Conservation (phyloP, 805 yeast genomes). For the Kodamaea leandrae region DNA sequence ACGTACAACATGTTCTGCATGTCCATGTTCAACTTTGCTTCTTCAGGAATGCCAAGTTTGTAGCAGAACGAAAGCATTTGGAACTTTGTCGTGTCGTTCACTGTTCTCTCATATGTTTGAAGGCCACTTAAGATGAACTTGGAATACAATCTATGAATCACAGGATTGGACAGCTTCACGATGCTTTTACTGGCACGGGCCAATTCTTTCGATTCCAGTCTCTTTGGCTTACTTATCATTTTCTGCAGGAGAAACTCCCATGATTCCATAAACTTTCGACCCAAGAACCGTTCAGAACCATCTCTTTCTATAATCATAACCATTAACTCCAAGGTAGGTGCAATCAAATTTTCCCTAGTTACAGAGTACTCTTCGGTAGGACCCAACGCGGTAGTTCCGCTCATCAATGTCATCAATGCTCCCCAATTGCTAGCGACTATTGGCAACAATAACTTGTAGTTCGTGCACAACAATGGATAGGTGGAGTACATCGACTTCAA, state of each 20-base stretch:
- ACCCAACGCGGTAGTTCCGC: slow-evolving; percentile 15
- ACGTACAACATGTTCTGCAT: slow-evolving; percentile 32
- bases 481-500: slow-evolving; percentile 41
- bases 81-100: slow-evolving; percentile 39
- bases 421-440: slow-evolving; percentile 36
- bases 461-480: slow-evolving; percentile 32
- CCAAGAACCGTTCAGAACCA: slow-evolving; percentile 44
- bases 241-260: slow-evolving; percentile 30
- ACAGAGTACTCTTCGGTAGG: slow-evolving; percentile 8
- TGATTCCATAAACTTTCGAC: slow-evolving; percentile 45
- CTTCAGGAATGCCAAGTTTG: slow-evolving; percentile 21
- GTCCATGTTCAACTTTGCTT: slow-evolving; percentile 21
- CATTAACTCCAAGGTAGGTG: slow-evolving; percentile 29
- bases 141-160: slow-evolving; percentile 19
- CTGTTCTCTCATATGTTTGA: slow-evolving; percentile 35
- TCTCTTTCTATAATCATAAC: slow-evolving; percentile 29
- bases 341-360: slow-evolving; percentile 17
- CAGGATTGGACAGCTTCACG: slow-evolving; percentile 3
- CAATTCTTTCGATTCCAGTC: slow-evolving; percentile 4
- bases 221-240: slow-evolving; percentile 1
- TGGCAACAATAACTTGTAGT: slow-evolving; percentile 32
- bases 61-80: slow-evolving; percentile 34
- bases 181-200: background rate
- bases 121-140: slow-evolving; percentile 35
- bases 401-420: slow-evolving; percentile 20